Evolutionary conservation across 129 eudicot genomes (phyloP).

Genomic region (Helianthus annuus): HanXRQr2.0-SUNRISE NC_035448.2:153809153-153809652

Average conservation of each 20-base stretch:
- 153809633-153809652: conserved; percentile 20
- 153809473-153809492: neutral
- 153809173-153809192: neutral
- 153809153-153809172: neutral
- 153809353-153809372: too few relatives aligned
- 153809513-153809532: neutral
- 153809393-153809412: neutral
- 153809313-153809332: too few relatives aligned
- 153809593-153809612: conserved; percentile 20
- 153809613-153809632: conserved; percentile 16
- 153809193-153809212: neutral
- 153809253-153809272: too few relatives aligned
- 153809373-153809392: neutral
- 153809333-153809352: too few relatives aligned
- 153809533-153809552: conserved; percentile 27
- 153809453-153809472: neutral
- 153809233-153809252: neutral
- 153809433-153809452: neutral
- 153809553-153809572: conserved; percentile 15
- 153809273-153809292: too few relatives aligned
- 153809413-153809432: neutral
- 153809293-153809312: too few relatives aligned
- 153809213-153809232: neutral
- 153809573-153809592: conserved; percentile 26
- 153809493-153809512: neutral